Evolutionary conservation across 805 yeast genomes (phyloP).

Genomic region (Saccharomyces eubayanus): DNA sequence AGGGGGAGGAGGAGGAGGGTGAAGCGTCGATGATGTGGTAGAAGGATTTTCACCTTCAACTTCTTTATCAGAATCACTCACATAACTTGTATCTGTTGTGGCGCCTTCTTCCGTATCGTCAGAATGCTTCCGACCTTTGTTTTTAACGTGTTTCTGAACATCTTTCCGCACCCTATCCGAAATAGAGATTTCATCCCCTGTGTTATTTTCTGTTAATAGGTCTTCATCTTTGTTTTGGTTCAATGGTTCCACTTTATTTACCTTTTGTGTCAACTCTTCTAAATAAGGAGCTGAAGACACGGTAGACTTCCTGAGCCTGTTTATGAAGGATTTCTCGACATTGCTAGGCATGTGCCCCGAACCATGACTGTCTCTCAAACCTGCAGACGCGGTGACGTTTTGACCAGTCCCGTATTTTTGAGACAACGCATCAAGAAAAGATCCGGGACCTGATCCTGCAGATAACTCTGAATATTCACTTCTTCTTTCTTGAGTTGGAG

Average conservation of each 20-base stretch:
- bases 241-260: slow-evolving; percentile 1
- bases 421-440: slow-evolving; percentile 27
- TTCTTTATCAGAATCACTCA: neutral
- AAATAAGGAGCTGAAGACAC: slow-evolving; percentile 17
- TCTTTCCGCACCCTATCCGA: neutral
- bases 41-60: neutral
- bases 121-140: too few species aligned
- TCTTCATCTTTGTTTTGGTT: neutral
- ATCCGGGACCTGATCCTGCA: slow-evolving; percentile 14
- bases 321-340: slow-evolving; percentile 21
- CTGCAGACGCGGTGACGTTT: slow-evolving; percentile 3
- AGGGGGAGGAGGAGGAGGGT: slow-evolving; percentile 8
- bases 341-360: neutral
- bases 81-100: neutral
- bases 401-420: slow-evolving; percentile 30
- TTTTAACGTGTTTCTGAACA: neutral
- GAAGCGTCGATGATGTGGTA: neutral
- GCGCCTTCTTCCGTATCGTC: neutral
- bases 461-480: slow-evolving; percentile 6
- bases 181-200: neutral
- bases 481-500: slow-evolving; percentile 1
- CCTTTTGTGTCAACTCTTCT: slow-evolving; percentile 21
- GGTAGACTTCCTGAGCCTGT: slow-evolving; percentile 24
- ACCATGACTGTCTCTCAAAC: slow-evolving; percentile 2
- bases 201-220: neutral